Evolutionary conservation across 2,329 filamentous ascomycete genomes (phyloP).

Genomic region (Aspergillus sp.): DNA sequence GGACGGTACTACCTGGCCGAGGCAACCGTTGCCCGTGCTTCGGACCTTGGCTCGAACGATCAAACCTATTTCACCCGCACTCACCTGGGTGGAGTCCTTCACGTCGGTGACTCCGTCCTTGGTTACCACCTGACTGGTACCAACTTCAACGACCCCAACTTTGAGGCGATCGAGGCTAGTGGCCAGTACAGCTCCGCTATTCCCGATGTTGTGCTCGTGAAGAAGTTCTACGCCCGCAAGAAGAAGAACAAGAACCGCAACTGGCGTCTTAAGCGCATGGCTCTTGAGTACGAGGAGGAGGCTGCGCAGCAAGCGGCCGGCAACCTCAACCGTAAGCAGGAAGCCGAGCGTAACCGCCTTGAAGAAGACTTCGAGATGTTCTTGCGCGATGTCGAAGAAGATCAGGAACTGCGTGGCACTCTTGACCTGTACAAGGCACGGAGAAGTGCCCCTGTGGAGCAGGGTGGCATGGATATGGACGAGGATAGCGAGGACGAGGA

Average conservation of each 20-base stretch:
- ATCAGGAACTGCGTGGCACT: conserved; percentile 80
- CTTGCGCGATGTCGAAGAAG: conserved; percentile 93
- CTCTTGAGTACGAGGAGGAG: conserved; percentile 78
- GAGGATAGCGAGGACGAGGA: conserved; percentile 63
- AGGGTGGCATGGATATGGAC: conserved; percentile 54
- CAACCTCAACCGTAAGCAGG: conserved; percentile 23
- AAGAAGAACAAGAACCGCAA: conserved; percentile 80
- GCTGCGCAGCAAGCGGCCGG: conserved; percentile 47
- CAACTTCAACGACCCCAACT: conserved; percentile 89
- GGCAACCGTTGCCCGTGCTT: conserved; percentile 80
- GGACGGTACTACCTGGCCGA: conserved; percentile 85
- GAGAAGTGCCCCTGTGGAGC: conserved; percentile 48
- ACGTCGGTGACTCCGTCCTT: conserved; percentile 87
- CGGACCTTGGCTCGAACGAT: conserved; percentile 84
- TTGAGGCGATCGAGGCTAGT: conserved; percentile 77
- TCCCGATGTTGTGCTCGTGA: conserved; percentile 91
- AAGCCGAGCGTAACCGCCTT: conserved; percentile 82
- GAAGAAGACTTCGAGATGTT: conserved; percentile 97
- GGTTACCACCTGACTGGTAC: conserved; percentile 89
- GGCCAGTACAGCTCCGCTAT: conserved; percentile 75
- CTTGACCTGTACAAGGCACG: conserved; percentile 76
- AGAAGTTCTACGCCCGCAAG: conserved; percentile 90
- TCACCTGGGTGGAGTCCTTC: conserved; percentile 81
- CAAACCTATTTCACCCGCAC: conserved; percentile 87
- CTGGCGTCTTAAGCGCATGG: conserved; percentile 96